Conservation (phyloP, 192 early-diverging fungal genomes). For the Rhizophagus prolifer region DNA sequence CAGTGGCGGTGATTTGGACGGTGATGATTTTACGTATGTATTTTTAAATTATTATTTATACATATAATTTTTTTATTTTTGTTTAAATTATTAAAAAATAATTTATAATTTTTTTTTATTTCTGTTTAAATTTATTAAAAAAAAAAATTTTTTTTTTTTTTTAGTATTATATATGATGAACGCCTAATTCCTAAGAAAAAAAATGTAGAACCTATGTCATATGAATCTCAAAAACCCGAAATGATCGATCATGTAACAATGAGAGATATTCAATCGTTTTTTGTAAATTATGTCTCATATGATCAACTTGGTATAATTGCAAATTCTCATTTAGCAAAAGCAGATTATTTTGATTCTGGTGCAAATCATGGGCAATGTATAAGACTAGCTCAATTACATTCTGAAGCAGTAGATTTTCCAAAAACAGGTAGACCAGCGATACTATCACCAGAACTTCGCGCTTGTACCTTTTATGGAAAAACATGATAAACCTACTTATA, state of each 20-base stretch:
- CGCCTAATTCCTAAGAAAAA: constrained; percentile 42
- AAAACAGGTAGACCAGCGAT: constrained; percentile 63
- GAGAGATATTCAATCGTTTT: constrained; percentile 54
- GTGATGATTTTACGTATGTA: constrained; percentile 68
- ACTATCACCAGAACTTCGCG: constrained; percentile 41
- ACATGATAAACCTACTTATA: constrained; percentile 47
- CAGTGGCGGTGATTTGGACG: constrained; percentile 80
- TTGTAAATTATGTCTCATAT: constrained; percentile 62
- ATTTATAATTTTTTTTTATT: not conserved
- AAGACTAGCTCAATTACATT: constrained; percentile 64
- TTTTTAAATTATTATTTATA: too few species aligned
- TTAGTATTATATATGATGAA: constrained; percentile 60
- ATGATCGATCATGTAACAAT: constrained; percentile 46
- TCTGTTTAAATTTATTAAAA: not conserved
- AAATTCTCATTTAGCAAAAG: constrained; percentile 65
- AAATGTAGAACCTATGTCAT: constrained; percentile 54
- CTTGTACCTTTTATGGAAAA: constrained; percentile 70
- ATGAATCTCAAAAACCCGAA: constrained; percentile 37
- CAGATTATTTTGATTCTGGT: constrained; percentile 50
- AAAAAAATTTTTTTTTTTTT: not conserved
- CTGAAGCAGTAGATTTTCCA: constrained; percentile 74
- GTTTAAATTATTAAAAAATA: not conserved
- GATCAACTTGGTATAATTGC: constrained; percentile 71
- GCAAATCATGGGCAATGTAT: constrained; percentile 53
- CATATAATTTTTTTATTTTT: not conserved